Base-by-base conservation (phyloP, 768 basidiomycete species). In the Panellus pusillus region DNA sequence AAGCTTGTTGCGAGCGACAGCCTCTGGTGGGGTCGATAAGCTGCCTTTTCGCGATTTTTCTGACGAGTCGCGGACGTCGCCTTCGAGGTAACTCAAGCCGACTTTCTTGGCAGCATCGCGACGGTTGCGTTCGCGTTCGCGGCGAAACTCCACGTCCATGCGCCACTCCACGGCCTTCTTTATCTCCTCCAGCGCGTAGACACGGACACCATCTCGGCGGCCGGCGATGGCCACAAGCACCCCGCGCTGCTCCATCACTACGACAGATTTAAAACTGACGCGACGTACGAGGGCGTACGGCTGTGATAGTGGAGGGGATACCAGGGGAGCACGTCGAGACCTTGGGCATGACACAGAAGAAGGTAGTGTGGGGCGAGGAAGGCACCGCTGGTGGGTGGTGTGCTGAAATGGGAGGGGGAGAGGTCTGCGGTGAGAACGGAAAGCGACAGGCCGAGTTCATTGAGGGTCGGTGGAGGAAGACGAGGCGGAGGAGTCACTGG, bases 181-280 rank as follows among this genome's bases (percentile, higher is more conserved):
- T 12, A 93, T 81, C 63, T 93, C 91, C 54, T 93, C 91, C 14
- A 93, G 74, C 15, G 91, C 91, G 67, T 93, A 93, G 15, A 93
- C 91, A 32, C 91, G 80, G 40, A 93, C 91, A 3, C 91, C 91
- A 58, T 93, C 90, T 61, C 91, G 74, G 57, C 91, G 75, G 9
- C 91, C 91, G 14, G 92, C 92, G 57, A 93, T 91, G 12, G 91
- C 91, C 9, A 93, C 91, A n/a, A 93, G 72, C 0, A 93, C 90
- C 7, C 91, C 91, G 28, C 91, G 86, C 63, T 93, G 89, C 62
- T 93, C 91, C 91, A 93, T 93, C 13, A 93, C 87, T 1, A 93
- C 88, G n/a, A 93, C 86, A 51, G 80, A 84, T 65, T 91, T 93
- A 70, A 93, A 93, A 32, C 80, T 78, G 47, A 91, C 89, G 50